A percentile compares a stretch with the other conserved stretches of the same genome.
Conservation (phyloP, 345 rosid genomes). For the Ceriops decandra region DNA sequence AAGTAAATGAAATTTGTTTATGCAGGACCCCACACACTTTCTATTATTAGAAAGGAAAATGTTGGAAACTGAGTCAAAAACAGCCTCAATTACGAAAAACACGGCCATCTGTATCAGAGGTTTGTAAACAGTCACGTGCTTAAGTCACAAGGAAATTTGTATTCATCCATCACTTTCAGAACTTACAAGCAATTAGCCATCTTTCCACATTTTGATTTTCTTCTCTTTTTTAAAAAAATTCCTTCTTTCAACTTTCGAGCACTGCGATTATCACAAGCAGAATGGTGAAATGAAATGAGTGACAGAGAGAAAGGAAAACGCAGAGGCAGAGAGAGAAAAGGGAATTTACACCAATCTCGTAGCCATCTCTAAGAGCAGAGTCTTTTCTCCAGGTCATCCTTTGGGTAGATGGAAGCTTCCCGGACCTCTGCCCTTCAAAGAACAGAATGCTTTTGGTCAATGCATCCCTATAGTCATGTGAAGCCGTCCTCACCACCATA, state of each 20-base stretch:
- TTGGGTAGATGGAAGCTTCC: constrained; percentile 22
- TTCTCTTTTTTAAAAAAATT: no score
- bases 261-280: no score
- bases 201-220: background rate
- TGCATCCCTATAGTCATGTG: constrained; percentile 26
- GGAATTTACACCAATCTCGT: constrained; percentile 21
- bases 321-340: background rate
- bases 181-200: constrained; percentile 1
- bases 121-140: background rate
- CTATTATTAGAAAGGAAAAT: no score
- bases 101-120: background rate
- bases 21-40: no score
- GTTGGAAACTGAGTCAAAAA: background rate
- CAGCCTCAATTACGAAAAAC: background rate
- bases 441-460: constrained; percentile 25
- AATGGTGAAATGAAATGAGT: no score
- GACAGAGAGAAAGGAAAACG: no score
- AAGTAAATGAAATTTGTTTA: no score
- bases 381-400: constrained; percentile 27
- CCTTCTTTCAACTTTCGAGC: no score
- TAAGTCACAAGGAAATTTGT: background rate
- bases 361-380: constrained; percentile 24
- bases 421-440: constrained; percentile 30
- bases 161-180: constrained; percentile 1
- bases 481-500: background rate